phyloP scores from a whole-genome alignment of 192 early-diverging fungal species.

The Dissophora ornata region DNA sequence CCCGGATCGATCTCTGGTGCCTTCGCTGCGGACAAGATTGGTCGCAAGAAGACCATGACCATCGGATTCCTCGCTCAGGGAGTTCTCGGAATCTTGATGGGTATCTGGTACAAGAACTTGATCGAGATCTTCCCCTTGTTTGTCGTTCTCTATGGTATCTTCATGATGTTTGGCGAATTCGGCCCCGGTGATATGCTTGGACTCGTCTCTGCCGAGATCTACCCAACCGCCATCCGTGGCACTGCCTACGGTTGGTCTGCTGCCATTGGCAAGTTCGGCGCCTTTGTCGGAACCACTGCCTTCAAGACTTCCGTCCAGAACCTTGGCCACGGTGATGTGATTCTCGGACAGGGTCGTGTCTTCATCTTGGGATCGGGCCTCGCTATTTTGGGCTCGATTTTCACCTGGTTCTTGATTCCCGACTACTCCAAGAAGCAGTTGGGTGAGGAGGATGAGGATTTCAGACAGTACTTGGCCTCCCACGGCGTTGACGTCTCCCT shows the following conservation, averaged over 20 bases:
- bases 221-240: constrained; percentile 65
- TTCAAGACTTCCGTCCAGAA: constrained; percentile 55
- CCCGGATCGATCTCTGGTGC: constrained; percentile 67
- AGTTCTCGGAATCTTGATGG: constrained; percentile 62
- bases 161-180: constrained; percentile 64
- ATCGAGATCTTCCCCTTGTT: constrained; percentile 61
- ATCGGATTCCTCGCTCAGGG: constrained; percentile 64
- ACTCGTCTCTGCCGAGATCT: constrained; percentile 62
- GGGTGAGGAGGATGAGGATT: constrained; percentile 60
- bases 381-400: constrained; percentile 58
- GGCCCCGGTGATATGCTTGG: constrained; percentile 65
- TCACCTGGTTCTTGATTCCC: constrained; percentile 61
- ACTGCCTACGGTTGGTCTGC: constrained; percentile 64
- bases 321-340: constrained; percentile 46
- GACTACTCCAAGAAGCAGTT: constrained; percentile 60
- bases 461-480: constrained; percentile 56
- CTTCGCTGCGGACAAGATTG: constrained; percentile 59
- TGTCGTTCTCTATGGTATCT: constrained; percentile 67
- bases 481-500: constrained; percentile 56
- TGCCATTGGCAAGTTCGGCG: constrained; percentile 49
- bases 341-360: constrained; percentile 52
- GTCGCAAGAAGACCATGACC: constrained; percentile 66
- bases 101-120: constrained; percentile 54
- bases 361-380: constrained; percentile 60
- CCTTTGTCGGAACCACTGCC: constrained; percentile 57